phyloP scores from a whole-genome alignment of 139 green algal species.

The Dunaliella sp. region DNA sequence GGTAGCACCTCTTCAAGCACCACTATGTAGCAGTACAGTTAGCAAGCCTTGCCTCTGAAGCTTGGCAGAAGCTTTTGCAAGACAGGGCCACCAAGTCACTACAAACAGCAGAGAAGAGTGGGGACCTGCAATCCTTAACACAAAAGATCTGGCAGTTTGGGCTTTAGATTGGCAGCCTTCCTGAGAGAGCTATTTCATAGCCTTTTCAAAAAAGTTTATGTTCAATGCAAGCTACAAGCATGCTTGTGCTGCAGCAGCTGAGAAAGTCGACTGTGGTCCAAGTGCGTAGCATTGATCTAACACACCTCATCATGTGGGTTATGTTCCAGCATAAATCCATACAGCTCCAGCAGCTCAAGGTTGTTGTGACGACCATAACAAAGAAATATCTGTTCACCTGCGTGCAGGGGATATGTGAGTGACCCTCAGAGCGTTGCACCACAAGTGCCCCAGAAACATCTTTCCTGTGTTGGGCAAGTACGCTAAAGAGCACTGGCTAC shows the following conservation, averaged over 20 bases:
- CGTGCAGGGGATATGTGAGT: not conserved
- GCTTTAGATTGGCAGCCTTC: not conserved
- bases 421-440: no score
- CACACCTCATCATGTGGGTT: slow-evolving; percentile 72
- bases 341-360: slow-evolving; percentile 82
- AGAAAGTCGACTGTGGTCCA: not conserved
- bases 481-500: no score
- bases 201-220: not conserved
- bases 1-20: no score
- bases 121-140: no score
- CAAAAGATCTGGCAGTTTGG: no score
- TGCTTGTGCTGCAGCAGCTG: not conserved
- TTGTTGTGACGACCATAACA: slow-evolving; percentile 89
- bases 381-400: slow-evolving; percentile 70
- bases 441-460: no score
- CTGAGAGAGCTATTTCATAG: not conserved
- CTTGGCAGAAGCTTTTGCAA: no score
- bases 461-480: no score
- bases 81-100: no score
- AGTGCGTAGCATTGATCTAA: not conserved
- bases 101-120: no score
- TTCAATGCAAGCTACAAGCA: not conserved
- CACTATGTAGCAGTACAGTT: no score
- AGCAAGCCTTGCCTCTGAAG: no score
- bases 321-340: slow-evolving; percentile 79